phyloP scores from a whole-genome alignment of 2,329 filamentous ascomycete genomes.

The Colletotrichum somersetense region DNA sequence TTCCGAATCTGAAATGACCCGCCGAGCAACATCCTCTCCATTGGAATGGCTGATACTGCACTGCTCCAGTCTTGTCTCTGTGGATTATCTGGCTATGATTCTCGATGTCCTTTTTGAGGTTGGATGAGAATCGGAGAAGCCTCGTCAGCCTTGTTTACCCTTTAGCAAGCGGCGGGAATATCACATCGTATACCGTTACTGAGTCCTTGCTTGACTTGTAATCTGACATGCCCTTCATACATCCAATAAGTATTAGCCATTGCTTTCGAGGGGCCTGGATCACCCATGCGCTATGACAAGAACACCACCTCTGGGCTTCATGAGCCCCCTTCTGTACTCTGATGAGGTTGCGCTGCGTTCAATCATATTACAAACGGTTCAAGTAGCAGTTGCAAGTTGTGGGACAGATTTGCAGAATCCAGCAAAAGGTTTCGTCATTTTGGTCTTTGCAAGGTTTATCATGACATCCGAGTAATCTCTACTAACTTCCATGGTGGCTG shows the following conservation, averaged over 20 bases:
- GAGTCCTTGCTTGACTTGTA: conserved; percentile 21
- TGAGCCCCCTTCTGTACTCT: conserved; percentile 58
- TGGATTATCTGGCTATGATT: not conserved
- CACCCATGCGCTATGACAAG: not conserved
- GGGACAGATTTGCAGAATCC: conserved; percentile 22
- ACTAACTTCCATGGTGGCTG: not conserved
- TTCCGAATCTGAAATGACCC: not conserved
- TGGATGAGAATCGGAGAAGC: not conserved
- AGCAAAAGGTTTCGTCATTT: conserved; percentile 16
- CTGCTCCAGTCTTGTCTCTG: not conserved
- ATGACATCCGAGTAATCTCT: not conserved
- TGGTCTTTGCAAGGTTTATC: conserved; percentile 26
- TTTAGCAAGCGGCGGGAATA: conserved; percentile 13
- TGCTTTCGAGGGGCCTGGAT: conserved; percentile 29
- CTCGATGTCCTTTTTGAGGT: not conserved
- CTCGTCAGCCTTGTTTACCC: conserved; percentile 18
- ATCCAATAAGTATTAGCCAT: conserved; percentile 25
- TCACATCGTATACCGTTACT: conserved; percentile 5
- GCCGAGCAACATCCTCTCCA: not conserved
- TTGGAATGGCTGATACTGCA: not conserved
- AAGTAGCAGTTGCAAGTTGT: conserved; percentile 3
- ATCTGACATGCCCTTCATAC: conserved; percentile 29
- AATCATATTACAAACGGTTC: conserved; percentile 15
- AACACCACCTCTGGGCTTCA: conserved; percentile 55
- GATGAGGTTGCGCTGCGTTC: conserved; percentile 23